Evolutionary conservation across 2,329 filamentous ascomycete species (phyloP), one percentile per base, ranked within the genome.

Genomic region (Colletotrichum nymphaeae): DNA sequence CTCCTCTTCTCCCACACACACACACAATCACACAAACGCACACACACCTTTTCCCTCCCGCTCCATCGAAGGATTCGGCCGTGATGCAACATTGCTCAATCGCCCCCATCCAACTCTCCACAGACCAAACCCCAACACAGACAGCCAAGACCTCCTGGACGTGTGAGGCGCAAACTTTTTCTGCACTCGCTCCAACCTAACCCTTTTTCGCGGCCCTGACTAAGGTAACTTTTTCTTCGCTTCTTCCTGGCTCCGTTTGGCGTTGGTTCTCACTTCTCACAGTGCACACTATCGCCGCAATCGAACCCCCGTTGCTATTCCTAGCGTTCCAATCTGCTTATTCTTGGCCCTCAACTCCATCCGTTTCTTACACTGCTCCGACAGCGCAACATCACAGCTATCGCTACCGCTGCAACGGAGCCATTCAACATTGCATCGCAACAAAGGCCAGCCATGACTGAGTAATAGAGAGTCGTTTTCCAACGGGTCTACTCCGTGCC

Each of bases 281-380:
- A 26, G 49, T 59, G 37, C 37, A 55, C 46, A 52, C 46, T 24
- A 49, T 26, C 28, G 37, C 42, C 19, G 42, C 42, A 22, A 22
- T 49, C 32, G 49, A 37, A 35, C 28, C 56, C 62, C 60, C 71
- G 67, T 73, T 73, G 19, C 71, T 73, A 73, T 70, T 73, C 70
- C 63, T 57, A 73, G 67, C 70, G 46, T 70, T 60, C 70, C 60
- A 70, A 46, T 35, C 42, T 55, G 62, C 22, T 68, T 32, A 19
- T 42, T 64, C 62, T 73, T 60, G 58, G 69, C 59, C 59, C 59
- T 46, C 59, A 32, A 22, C 42, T 53, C 59, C 66, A 55, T 64
- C 59, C 24, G 24, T 32, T 55, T 65, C 71, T 73, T 62, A 73
- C 71, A 73, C 60, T 37, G 55, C 55, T 73, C 66, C 52, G 37